Evolutionary conservation across 495 filamentous ascomycete species (phyloP), one percentile per base, ranked within the genome.

Genomic region (Geoglossum glabrum): DNA sequence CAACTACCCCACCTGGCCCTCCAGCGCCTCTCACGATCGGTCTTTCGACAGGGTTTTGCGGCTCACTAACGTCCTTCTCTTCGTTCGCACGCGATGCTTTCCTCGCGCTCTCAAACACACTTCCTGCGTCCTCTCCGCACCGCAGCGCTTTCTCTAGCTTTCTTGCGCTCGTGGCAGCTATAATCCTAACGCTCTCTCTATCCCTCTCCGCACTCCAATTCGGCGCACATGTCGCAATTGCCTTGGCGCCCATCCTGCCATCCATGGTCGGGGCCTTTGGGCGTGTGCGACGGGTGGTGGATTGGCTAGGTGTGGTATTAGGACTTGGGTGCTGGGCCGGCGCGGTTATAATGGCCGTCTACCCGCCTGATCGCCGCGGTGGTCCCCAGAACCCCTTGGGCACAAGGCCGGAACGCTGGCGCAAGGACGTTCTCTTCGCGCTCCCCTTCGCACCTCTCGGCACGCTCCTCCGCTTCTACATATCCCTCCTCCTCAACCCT

Each of bases 11-110:
- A 10, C 36, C 36, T 30, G 38, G 57, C 51, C 1, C 19, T 58
- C 83, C 85, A 2, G 82, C 92, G 47, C 89, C 90, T 0, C 75
- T 95, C 0, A 96, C 92, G 66, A 86, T 96, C 57, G 92, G 92
- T 21, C 79, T 98, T 0, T 80, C 90, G 0, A 93, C 87, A 1
- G 92, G 92, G 13, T 96, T 94, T 71, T 97, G 92, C 68, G 92
- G 92, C 57, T 88, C 81, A 63, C 83, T 92, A 55, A 97, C 92
- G 3, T 87, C 83, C 38, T 97, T 96, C 70, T 95, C 89, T 0
- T 81, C 85, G 13, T 95, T 95, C 65, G 83, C 90, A 43, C 80
- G 90, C 3, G 90, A 93, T 64, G 69, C 75, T 51, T 95, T 94
- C 68, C 74, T 94, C n/a, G 82, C 86, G 0, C 67, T 96, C 13